Evolutionary conservation across 2,329 filamentous ascomycete species (phyloP).

Genomic region (Penicillium crustosum): DNA sequence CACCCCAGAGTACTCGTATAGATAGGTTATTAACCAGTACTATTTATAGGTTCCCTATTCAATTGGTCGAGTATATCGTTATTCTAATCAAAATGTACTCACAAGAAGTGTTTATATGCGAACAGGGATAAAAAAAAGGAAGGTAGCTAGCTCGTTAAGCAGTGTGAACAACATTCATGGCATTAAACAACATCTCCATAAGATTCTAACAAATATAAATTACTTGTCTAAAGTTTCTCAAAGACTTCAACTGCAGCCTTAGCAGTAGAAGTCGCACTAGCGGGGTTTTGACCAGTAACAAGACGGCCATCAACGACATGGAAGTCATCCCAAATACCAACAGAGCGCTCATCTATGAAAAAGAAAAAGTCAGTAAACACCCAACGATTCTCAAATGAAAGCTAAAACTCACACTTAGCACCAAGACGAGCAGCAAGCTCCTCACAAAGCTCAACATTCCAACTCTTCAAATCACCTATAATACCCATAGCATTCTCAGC

Average conservation of each 20-base stretch:
- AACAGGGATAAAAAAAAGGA: not conserved
- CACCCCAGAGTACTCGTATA: too few species aligned
- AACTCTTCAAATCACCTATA: slow-evolving; percentile 33
- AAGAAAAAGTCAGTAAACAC: slow-evolving; percentile 3
- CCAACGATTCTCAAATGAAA: not conserved
- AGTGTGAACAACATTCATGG: not conserved
- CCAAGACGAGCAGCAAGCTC: slow-evolving; percentile 32
- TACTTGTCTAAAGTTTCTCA: slow-evolving; percentile 32
- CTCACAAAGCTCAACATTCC: slow-evolving; percentile 37
- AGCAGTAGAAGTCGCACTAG: slow-evolving; percentile 43
- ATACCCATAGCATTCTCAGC: slow-evolving; percentile 39
- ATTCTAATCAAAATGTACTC: too few species aligned
- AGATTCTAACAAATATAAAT: not conserved
- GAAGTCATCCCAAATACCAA: slow-evolving; percentile 34
- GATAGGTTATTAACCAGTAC: too few species aligned
- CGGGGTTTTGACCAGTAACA: slow-evolving; percentile 47
- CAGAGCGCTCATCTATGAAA: slow-evolving; percentile 23
- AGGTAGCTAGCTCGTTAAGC: not conserved
- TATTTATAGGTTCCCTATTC: too few species aligned
- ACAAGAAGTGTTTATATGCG: not conserved
- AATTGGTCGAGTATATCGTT: too few species aligned
- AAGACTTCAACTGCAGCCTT: slow-evolving; percentile 42
- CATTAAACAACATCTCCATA: not conserved
- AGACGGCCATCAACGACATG: slow-evolving; percentile 40
- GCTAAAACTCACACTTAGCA: slow-evolving; percentile 33